Evolutionary conservation across 2,329 filamentous ascomycete species (phyloP), one percentile per base, ranked within the genome.

Genomic region (Proliferodiscus dingleyae): DNA sequence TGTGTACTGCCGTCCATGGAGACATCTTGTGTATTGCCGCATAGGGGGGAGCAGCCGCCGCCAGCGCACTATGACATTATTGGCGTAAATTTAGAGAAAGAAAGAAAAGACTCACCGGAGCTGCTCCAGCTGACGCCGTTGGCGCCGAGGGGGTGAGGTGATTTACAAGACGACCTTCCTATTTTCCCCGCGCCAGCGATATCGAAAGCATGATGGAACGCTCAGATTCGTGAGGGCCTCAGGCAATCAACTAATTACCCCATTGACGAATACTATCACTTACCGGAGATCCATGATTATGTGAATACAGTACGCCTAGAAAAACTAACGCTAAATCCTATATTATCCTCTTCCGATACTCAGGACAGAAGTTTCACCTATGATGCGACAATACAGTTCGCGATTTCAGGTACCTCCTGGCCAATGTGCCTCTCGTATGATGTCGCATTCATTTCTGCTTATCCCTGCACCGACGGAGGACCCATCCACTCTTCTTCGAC

Each of bases 401-500:
- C 81, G 18, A 78, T 84, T 44, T 73, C 80, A 37, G 78, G 78
- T 3, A 69, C 74, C 24, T 81, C 78, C 6, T 84, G 79, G 79
- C 80, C 80, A 15, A 65, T 85, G 51, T 69, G 74, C 7, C 71
- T 86, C 37, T 73, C 71, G 43, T 83, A 79, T 58, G 78, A 85
- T 56, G 80, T 85, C 7, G 75, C 71, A n/a, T 85, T 84, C 60
- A 69, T 85, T 41, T 71, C 69, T n/a, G 79, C 80, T 2, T 83
- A 77, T 71, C 80, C 81, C 5, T 86, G 82, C 62, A 71, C 71
- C 0, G 70, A 73, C 21, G 80, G 80, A 0, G n/a, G n/a, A 81
- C 81, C 10, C 81, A 85, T 62, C 80, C 83, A 5, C 71, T 89
- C 5, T 89, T 86, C 64, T 84, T 82, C 61, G 84, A 87, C 61